Evolutionary conservation across 192 early-diverging fungal genomes (phyloP).

Genomic region (Linderina pennispora): DNA sequence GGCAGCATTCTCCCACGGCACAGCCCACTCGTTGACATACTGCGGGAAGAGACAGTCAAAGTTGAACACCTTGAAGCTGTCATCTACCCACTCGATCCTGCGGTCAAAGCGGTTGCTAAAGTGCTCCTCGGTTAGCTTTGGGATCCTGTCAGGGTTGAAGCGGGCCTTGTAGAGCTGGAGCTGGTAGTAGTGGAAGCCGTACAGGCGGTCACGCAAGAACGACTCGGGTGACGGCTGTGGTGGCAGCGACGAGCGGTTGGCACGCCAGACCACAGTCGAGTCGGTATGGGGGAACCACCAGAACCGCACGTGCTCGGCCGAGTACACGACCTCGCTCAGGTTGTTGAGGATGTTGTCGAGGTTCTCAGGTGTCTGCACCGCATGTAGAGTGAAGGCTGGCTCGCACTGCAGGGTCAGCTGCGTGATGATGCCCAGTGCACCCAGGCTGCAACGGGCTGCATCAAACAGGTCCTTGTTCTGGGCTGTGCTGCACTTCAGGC

Average conservation of each 20-base stretch:
- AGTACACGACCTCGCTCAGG: constrained; percentile 46
- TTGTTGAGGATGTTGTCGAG: constrained; percentile 51
- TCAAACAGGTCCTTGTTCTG: constrained; percentile 52
- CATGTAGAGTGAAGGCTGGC: constrained; percentile 57
- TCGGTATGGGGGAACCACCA: constrained; percentile 79
- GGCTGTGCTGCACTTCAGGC: constrained; percentile 47
- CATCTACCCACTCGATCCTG: constrained; percentile 49
- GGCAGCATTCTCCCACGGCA: constrained; percentile 52
- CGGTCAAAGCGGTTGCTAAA: constrained; percentile 49
- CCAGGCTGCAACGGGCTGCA: constrained; percentile 62
- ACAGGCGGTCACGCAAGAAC: constrained; percentile 16
- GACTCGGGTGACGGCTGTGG: constrained; percentile 8
- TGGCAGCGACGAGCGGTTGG: constrained; percentile 51
- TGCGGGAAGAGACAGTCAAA: constrained; percentile 66
- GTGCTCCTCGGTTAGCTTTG: constrained; percentile 47
- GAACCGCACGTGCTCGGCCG: constrained; percentile 68
- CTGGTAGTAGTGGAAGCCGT: constrained; percentile 46
- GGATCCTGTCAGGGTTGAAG: constrained; percentile 44
- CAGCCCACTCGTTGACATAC: constrained; percentile 74
- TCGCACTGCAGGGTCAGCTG: constrained; percentile 62
- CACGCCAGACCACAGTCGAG: constrained; percentile 59
- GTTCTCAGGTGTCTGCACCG: constrained; percentile 55
- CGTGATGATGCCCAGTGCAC: constrained; percentile 64
- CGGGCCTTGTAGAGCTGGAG: constrained; percentile 53
- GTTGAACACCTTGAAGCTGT: constrained; percentile 60